A percentile compares a stretch with the other conserved stretches of the same genome.
phyloP scores from a whole-genome alignment of 768 basidiomycete species.

The Leucocoprinus birnbaumii region DNA sequence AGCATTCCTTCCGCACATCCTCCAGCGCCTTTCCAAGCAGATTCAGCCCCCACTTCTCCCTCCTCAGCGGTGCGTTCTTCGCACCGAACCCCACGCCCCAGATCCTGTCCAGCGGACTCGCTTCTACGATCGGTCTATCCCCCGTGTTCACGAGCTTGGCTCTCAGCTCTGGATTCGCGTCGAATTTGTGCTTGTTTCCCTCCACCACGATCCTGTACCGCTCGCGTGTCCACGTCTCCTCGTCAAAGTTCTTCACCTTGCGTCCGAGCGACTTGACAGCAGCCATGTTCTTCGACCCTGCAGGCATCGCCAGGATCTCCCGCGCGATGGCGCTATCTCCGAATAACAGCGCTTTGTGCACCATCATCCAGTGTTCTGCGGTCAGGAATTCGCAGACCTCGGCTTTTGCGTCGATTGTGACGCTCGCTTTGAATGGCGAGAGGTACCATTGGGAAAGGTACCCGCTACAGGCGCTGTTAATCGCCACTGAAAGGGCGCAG shows the following conservation, averaged over 20 bases:
- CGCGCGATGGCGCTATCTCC: constrained; percentile 38
- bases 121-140: constrained; percentile 48
- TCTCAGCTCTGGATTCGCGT: constrained; percentile 40
- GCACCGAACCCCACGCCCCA: constrained; percentile 62
- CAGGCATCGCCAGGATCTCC: constrained; percentile 34
- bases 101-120: constrained; percentile 57
- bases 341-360: constrained; percentile 58
- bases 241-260: constrained; percentile 45
- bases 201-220: constrained; percentile 49
- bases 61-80: constrained; percentile 40
- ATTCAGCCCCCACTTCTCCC: constrained; percentile 54
- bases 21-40: constrained; percentile 48
- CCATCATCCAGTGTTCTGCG: constrained; percentile 71
- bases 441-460: constrained; percentile 50
- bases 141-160: constrained; percentile 44
- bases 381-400: constrained; percentile 38
- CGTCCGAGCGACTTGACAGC: constrained; percentile 53
- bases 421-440: constrained; percentile 39
- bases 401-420: constrained; percentile 26
- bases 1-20: constrained; percentile 31
- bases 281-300: constrained; percentile 31
- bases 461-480: constrained; percentile 25
- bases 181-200: constrained; percentile 55
- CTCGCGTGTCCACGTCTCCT: constrained; percentile 41
- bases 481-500: too few relatives aligned